phyloP scores from a whole-genome alignment of 345 rosid genomes.

The Arabidopsis suecica region DNA sequence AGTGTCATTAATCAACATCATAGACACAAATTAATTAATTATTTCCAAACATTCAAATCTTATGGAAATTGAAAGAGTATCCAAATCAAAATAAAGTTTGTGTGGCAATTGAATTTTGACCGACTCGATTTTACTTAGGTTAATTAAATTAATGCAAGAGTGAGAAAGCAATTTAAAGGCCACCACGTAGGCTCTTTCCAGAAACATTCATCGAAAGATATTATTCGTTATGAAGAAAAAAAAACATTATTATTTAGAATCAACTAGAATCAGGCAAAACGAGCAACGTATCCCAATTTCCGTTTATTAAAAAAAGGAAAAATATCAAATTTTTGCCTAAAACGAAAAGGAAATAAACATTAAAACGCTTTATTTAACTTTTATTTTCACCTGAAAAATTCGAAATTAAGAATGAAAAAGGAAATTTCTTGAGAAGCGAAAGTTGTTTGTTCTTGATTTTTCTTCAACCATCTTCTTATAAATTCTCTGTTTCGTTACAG shows the following conservation, averaged over 20 bases:
- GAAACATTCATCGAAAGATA: not conserved
- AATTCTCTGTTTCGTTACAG: conserved; percentile 5
- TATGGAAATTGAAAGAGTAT: no score
- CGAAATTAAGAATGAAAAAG: conserved; percentile 3
- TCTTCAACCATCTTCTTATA: not conserved
- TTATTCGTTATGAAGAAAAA: no score
- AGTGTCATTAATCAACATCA: no score
- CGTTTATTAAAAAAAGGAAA: conserved; percentile 29
- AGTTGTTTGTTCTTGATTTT: conserved; percentile 12
- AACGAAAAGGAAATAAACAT: not conserved
- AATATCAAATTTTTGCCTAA: not conserved
- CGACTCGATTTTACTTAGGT: no score
- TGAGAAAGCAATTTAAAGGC: not conserved
- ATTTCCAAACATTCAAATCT: no score
- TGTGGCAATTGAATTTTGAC: no score
- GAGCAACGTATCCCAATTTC: conserved; percentile 6
- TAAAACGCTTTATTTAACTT: not conserved
- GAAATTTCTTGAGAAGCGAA: not conserved
- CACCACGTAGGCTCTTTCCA: not conserved
- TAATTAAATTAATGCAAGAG: not conserved
- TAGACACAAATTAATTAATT: no score
- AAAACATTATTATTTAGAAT: not conserved
- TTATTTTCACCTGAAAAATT: conserved; percentile 18
- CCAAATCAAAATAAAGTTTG: no score
- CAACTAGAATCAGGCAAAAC: conserved; percentile 16